Base-by-base conservation (phyloP, 192 early-diverging fungal species). In the Backusella liffmaniae region DNA sequence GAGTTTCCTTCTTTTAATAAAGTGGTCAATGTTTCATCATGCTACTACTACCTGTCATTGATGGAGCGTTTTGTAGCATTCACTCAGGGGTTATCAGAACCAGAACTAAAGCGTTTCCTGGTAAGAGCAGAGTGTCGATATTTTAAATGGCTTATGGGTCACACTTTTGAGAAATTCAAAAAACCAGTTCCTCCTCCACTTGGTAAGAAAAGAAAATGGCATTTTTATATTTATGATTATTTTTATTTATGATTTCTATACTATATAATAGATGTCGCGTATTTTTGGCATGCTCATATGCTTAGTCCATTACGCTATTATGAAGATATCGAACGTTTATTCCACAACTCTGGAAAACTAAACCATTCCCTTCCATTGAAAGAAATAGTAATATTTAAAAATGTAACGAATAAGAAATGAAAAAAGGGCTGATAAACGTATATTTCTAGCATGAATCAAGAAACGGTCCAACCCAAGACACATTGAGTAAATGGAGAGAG, bases 91-190 rank as follows among this genome's bases (percentile, higher is more conserved):
- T 29, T 62, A 13, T 62, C 56, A 3, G 56, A 62, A 12, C 2
- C 56, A 29, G 56, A 62, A 29, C 56, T 62, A 10, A 62, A 62
- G 26, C 56, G 56, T 4, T 62, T 26, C 29, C 56, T 62, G 0
- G 56, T 62, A 10, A 62, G 56, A 13, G 56, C 56, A 62, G 56
- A 62, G 26, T 26, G 9, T 29, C 6, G 56, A 26, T 62, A 62
- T 62, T 62, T 62, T 62, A 62, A 62, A 62, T 62, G 56, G 56
- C 23, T 62, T 62, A 62, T 62, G 56, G 56, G 56, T 26, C 56
- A 8, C 13, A 62, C 56, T 10, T 62, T 62, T 62, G 56, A 62
- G 9, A 62, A 62, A 3, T 29, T 26, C n/a, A 62, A 62, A 62
- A 26, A 62, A 13, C 56, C 21, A 29, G 23, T 62, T 26, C 56